Evolutionary conservation across 2,329 filamentous ascomycete species (phyloP), one percentile per base, ranked within the genome.

Genomic region (Elsinoe perseae): DNA sequence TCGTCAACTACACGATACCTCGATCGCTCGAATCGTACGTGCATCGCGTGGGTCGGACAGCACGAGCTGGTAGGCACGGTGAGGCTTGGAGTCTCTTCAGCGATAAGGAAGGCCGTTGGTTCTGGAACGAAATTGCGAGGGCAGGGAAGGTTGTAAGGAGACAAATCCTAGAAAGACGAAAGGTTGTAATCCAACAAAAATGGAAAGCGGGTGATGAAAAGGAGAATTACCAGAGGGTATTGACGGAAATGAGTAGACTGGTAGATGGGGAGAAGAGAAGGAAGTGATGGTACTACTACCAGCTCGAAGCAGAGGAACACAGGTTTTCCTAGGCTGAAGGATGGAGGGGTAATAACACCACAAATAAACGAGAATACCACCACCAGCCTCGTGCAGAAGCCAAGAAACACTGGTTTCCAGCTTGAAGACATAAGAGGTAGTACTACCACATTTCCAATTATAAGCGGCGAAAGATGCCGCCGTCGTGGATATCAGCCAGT

Each of bases 1-100:
- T 97, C 46, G 77, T 97, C 71, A 96, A 95, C 73, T 97, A 97
- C 75, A 92, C 96, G 68, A 79, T 96, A 53, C 92, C 92, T 0
- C 80, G 83, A 3, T 91, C 85, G 65, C 75, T 90, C 30, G 86
- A 86, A 4, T 86, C 84, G 21, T 97, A 97, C 64, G 84, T 97
- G 3, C 93, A 97, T 69, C 85, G 93, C 38, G 89, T 96, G 1
- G 92, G 93, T 34, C 83, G 93, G 57, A 96, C 92, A 0, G 92
- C 92, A 0, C 80, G 91, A 68, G 93, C 89, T 0, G 89, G 87
- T 1, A 82, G 83, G 56, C 63, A 73, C 1, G 92, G 92, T 1
- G 78, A 83, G 48, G 89, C 92, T 0, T 95, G 90, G 88, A 95
- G 90, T 0, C 73, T 98, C 10, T 84, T 95, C 50, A 85, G 84